phyloP scores from a whole-genome alignment of 140 eudicot species.

The Bidens hawaiensis region DNA sequence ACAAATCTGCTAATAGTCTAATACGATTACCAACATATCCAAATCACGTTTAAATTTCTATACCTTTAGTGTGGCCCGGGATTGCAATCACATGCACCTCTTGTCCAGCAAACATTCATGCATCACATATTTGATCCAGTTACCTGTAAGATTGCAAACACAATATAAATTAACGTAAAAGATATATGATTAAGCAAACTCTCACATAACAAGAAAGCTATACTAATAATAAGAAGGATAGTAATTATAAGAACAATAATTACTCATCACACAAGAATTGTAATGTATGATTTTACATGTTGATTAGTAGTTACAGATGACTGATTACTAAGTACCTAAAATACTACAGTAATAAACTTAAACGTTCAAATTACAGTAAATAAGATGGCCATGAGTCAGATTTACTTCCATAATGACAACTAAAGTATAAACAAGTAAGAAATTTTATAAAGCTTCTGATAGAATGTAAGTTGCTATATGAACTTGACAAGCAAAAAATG shows the following conservation, averaged over 20 bases:
- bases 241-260: neutral
- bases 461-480: neutral
- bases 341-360: neutral
- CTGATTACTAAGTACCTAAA: neutral
- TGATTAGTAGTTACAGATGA: neutral
- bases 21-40: too few relatives aligned
- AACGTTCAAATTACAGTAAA: too few relatives aligned
- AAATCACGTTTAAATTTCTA: neutral
- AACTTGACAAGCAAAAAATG: neutral
- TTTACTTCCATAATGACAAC: neutral
- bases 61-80: conserved; percentile 92
- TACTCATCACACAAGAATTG: too few relatives aligned
- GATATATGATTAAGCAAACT: neutral
- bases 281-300: neutral
- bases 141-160: conserved; percentile 42
- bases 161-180: neutral
- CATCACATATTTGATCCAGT: conserved; percentile 77
- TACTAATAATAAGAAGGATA: neutral
- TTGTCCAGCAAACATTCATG: conserved; percentile 90
- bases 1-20: too few relatives aligned
- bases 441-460: neutral
- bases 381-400: neutral
- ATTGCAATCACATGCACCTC: conserved; percentile 74
- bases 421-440: neutral
- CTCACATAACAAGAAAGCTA: neutral